Base-by-base conservation (phyloP, 2,329 filamentous ascomycete species). In the Fusarium haematococcum region DNA sequence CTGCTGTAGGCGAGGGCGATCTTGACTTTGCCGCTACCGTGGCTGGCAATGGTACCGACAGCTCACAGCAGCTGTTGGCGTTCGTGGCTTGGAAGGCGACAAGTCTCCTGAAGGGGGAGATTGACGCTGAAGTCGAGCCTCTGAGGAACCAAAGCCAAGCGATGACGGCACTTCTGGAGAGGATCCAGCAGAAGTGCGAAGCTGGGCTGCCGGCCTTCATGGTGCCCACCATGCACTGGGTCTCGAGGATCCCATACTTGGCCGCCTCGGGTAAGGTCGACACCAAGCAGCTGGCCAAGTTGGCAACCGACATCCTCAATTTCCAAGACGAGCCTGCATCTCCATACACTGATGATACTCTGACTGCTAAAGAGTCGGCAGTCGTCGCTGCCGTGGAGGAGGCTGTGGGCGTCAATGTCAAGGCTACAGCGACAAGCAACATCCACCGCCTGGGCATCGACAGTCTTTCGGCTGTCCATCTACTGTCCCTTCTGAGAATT, bases 11-110 rank as follows among this genome's bases (percentile, higher is more conserved):
- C 11, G 9, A 56, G 18, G 23, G 23, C 13, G 27, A 56, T 2
- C 23, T 73, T 6, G 70, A 73, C 11, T 70, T 73, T 45, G 70
- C 70, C 6, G 70, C 69, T 2, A 9, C 57, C 3, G 70, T 72
- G n/a, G 69, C 73, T 57, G 1, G 33, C 4, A 59, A 39, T 25
- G 54, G 54, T 1, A 23, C 16, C 14, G 33, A 39, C 20, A 39
- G 23, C 16, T 39, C 56, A 6, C 66, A 73, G 9, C 58, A 63
- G 5, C 41, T 73, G 0, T 13, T 73, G 0, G 58, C 37, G 2
- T 72, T 72, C 37, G 20, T 70, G 2, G 65, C 70, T 0, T 37
- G 37, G 7, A 72, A 58, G 5, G 0, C n/a, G 2, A 9, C 6
- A 2, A 20, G 11, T 5, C 37, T 63, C 1, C 7, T 7, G 0